Percentiles rank a stretch among this genome's conserved stretches.
Evolutionary conservation across 306 rosid genomes (phyloP).

Genomic region (Trichosanthes truncata): DNA sequence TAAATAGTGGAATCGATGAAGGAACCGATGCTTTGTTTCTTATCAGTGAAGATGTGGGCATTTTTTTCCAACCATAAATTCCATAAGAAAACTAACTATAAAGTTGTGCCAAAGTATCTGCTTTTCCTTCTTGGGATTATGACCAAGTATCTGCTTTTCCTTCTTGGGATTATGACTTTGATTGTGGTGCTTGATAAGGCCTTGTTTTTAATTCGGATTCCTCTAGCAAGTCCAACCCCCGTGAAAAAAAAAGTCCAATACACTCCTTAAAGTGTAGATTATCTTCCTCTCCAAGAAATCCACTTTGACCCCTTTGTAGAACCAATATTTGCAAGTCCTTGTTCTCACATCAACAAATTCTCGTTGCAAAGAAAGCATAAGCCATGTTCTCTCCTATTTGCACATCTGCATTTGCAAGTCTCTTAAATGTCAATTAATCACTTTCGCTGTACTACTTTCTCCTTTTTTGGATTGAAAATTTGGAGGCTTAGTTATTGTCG

Average conservation of each 20-base stretch:
- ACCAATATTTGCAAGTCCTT: neutral
- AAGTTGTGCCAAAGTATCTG: no score
- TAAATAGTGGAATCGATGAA: no score
- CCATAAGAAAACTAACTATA: no score
- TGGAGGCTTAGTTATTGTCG: neutral
- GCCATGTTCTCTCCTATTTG: neutral
- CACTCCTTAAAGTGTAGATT: no score
- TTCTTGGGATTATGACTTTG: no score
- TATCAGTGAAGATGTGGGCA: no score
- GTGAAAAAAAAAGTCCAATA: neutral
- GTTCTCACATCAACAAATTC: neutral
- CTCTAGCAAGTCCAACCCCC: neutral
- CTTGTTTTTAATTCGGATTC: neutral
- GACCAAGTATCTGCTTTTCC: no score
- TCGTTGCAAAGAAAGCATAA: neutral
- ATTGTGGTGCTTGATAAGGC: neutral
- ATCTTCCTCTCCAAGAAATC: no score
- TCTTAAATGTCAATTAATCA: neutral
- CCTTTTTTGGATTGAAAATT: neutral
- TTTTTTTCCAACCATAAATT: no score
- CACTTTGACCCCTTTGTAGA: neutral
- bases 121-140: no score
- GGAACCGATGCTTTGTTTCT: no score
- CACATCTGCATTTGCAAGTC: neutral
- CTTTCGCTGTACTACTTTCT: neutral